Evolutionary conservation across 768 basidiomycete genomes (phyloP).

Genomic region (Fomitopsis pulvina): DNA sequence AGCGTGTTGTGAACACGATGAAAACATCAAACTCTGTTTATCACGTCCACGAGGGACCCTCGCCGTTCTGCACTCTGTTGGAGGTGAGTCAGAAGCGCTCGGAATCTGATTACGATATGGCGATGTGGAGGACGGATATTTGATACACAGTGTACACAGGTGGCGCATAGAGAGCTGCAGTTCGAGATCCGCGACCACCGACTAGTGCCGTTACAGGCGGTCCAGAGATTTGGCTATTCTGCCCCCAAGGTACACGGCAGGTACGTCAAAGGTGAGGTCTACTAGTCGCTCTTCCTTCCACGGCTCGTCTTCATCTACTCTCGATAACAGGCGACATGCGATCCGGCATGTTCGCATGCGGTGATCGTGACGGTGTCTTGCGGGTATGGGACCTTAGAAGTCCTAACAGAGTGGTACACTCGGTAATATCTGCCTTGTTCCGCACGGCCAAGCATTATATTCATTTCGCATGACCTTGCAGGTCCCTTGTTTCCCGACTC

Average conservation of each 20-base stretch:
- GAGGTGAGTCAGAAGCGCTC: constrained; percentile 29
- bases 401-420: constrained; percentile 15
- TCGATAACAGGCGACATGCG: constrained; percentile 14
- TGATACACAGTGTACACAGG: constrained; percentile 21
- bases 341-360: constrained; percentile 33
- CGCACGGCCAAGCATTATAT: background rate
- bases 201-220: constrained; percentile 27
- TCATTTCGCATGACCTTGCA: constrained; percentile 10
- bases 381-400: constrained; percentile 45
- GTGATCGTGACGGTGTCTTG: constrained; percentile 35
- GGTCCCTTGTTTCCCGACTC: constrained; percentile 28
- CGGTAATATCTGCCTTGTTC: constrained; percentile 8
- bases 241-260: constrained; percentile 33
- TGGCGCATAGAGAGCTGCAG: constrained; percentile 44
- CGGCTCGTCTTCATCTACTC: background rate
- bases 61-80: constrained; percentile 34
- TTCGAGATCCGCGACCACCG: constrained; percentile 47
- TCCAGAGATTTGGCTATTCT: constrained; percentile 39
- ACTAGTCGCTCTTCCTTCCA: background rate
- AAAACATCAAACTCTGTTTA: constrained; percentile 37
- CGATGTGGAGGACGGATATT: background rate
- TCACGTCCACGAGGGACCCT: constrained; percentile 33
- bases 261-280: constrained; percentile 37
- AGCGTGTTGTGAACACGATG: constrained; percentile 34
- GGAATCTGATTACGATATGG: too few species aligned